Base-by-base conservation (phyloP, 805 yeast genomes). In the Lachancea lanzarotensis region DNA sequence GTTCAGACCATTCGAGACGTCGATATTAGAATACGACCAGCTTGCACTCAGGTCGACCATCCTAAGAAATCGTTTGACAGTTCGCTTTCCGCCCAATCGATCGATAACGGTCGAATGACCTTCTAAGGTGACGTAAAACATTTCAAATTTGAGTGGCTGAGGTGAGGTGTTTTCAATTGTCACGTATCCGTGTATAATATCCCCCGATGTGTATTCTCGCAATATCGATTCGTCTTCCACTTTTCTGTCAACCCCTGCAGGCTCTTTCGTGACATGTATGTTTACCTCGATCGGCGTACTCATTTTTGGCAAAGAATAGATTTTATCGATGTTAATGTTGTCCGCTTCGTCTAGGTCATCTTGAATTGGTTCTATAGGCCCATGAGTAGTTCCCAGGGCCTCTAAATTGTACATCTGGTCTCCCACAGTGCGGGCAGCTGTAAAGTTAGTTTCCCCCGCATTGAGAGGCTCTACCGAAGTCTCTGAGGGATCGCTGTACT, bases 191-290 rank as follows among this genome's bases (percentile, higher is more conserved):
- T 76, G 73, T 12, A 83, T 68, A 17, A 70, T 69, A 55, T 82
- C 89, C n/a, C 87, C 87, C 11, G 82, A 80, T 16, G 76, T 76
- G 55, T 75, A 83, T 57, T 80, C 85, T 46, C 70, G 69, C 22
- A 75, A 54, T 32, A 62, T 72, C 57, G 66, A 65, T 46, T 76
- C 67, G 5, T 77, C 75, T 49, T 74, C 76, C 12, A 69, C 60
- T 37, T 68, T 74, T 47, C 58, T 52, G 17, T 53, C 55, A 0
- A 80, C 78, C 30, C 56, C 58, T 0, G 81, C 76, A 1, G 74
- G 72, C 18, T 65, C 62, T 50, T 78, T 79, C 0, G 82, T 75
- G 8, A 79, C 74, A 46, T 59, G 69, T 13, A 79, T 73, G 46
- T 71, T 73, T 26, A 78, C 67, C 11, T 72, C 72, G 3, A 74